phyloP scores from a whole-genome alignment of 1,284 basidiomycete genomes.

The Trametes versicolor region DNA sequence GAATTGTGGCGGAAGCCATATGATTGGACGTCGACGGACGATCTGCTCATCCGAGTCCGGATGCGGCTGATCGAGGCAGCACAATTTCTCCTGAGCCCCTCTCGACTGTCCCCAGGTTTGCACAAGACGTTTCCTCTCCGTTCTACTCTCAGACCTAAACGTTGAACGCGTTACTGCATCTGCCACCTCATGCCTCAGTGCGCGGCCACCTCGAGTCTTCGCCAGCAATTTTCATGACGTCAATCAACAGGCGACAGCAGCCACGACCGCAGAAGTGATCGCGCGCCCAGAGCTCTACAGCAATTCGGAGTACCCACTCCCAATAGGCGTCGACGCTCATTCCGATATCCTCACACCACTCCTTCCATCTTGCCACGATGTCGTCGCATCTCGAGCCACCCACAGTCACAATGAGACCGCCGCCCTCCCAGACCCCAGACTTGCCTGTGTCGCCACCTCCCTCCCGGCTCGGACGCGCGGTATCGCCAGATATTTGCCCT shows the following conservation, averaged over 20 bases:
- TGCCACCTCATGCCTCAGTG: background rate
- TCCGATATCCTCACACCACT: slow-evolving; percentile 1
- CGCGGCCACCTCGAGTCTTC: background rate
- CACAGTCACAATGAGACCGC: slow-evolving; percentile 12
- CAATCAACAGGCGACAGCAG: slow-evolving; percentile 12
- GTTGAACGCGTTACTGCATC: too few relatives aligned
- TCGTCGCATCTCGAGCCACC: slow-evolving; percentile 20
- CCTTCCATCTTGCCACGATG: slow-evolving; percentile 19
- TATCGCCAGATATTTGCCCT: background rate
- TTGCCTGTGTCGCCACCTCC: slow-evolving; percentile 17
- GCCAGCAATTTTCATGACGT: slow-evolving; percentile 14
- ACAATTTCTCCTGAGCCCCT: too few relatives aligned
- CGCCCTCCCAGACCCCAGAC: slow-evolving; percentile 9
- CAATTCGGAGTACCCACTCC: slow-evolving; percentile 13
- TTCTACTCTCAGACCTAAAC: too few relatives aligned
- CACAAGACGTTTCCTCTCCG: too few relatives aligned
- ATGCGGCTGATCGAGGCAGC: background rate
- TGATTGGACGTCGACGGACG: background rate
- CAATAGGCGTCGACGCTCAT: background rate
- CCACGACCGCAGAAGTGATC: background rate
- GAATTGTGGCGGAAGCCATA: too few relatives aligned
- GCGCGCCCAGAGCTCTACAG: background rate
- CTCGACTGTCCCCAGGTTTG: too few relatives aligned
- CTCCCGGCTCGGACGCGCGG: slow-evolving; percentile 1
- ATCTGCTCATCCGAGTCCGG: background rate